These are phyloP conservation scores for Rhazya stricta DNA, from an alignment of 257 asterid species.

Conservation along the genomic window DNA sequence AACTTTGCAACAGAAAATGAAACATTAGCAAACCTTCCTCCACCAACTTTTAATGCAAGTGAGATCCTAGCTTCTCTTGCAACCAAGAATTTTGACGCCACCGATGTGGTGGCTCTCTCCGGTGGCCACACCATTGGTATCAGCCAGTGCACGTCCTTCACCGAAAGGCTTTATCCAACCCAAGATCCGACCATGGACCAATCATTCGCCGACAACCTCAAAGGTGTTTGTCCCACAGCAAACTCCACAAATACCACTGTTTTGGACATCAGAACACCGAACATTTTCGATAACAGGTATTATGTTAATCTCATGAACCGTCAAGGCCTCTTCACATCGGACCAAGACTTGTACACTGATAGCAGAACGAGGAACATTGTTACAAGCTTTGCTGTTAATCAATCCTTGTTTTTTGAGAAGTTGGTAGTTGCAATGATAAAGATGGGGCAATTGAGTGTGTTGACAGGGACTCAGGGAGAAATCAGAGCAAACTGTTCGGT, in stretches of 20 bases:
- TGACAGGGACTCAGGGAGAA: slow-evolving; percentile 57
- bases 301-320: slow-evolving; percentile 67
- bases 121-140: slow-evolving; percentile 85
- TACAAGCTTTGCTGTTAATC: slow-evolving; percentile 46
- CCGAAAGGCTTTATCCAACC: slow-evolving; percentile 57
- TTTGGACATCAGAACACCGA: slow-evolving; percentile 53
- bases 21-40: slow-evolving; percentile 55
- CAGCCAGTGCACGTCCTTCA: slow-evolving; percentile 54
- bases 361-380: slow-evolving; percentile 43
- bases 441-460: slow-evolving; percentile 58
- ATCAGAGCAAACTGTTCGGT: slow-evolving; percentile 56
- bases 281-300: slow-evolving; percentile 53
- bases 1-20: slow-evolving; percentile 35
- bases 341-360: slow-evolving; percentile 66
- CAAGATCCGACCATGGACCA: slow-evolving; percentile 61
- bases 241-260: slow-evolving; percentile 41
- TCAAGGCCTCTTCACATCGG: slow-evolving; percentile 69
- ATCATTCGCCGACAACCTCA: slow-evolving; percentile 46
- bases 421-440: slow-evolving; percentile 49
- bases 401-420: slow-evolving; percentile 40
- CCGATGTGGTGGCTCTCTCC: slow-evolving; percentile 66
- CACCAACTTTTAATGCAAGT: slow-evolving; percentile 45
- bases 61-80: slow-evolving; percentile 41
- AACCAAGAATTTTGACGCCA: slow-evolving; percentile 40
- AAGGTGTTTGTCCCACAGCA: slow-evolving; percentile 35